Evolutionary conservation across 352 stramenopile genomes (phyloP), one percentile per base, ranked within the genome.

Genomic region (Peronospora belbahrii): DNA sequence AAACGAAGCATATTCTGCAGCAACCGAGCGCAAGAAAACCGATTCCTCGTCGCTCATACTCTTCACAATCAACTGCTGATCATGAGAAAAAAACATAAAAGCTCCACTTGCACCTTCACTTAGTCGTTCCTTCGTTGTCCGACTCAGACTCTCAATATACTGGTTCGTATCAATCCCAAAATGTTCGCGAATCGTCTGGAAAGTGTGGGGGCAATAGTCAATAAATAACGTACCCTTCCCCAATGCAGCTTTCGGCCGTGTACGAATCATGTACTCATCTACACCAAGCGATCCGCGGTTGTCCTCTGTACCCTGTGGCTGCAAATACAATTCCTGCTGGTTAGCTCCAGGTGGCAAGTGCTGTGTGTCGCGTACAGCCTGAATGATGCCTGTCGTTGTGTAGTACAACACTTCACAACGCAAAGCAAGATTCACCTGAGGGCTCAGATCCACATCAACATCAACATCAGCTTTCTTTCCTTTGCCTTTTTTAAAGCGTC

Each of bases 71-170:
- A 90, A 47, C 55, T 91, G 74, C 57, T 93, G 82, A 48, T 93
- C 82, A 48, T 86, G 73, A 4, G 82, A 93, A 50, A 93, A 93
- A 57, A 91, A 93, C 82, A 93, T 93, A 59, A 93, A 93, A 9
- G 82, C 82, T 8, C 82, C 82, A 56, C 79, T 91, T 0, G 82
- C 82, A 37, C 82, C 82, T 81, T 93, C 82, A 58, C 79, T 91
- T 46, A 93, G 36, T 9, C 82, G 74, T 37, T 93, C 82, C 59
- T 93, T 93, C 0, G 82, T 93, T 25, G 80, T 93, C 11, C 77
- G 69, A 36, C 73, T 88, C 46, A 93, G 40, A 59, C 77, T 90
- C 40, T 86, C 67, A 17, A 89, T 86, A 58, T 93, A 93, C 58
- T 83, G 65, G 32, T 73, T 86, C 40, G 79, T 89, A 30, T 85